phyloP scores from a whole-genome alignment of 1,284 basidiomycete species.

The Malassezia cuniculi region DNA sequence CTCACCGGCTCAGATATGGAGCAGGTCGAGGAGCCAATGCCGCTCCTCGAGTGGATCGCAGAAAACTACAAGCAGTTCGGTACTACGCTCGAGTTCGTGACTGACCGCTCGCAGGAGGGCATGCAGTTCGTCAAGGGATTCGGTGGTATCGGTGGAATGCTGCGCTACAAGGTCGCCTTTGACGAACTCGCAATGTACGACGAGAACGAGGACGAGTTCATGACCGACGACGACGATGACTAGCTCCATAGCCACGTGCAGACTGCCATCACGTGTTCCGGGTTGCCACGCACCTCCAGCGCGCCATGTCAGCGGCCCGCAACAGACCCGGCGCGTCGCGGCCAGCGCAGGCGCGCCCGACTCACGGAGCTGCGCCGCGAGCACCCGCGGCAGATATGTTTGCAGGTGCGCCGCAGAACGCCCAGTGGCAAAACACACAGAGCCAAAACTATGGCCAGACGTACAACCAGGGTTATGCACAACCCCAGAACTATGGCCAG shows the following conservation, averaged over 20 bases:
- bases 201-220: conserved; percentile 41
- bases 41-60: conserved; percentile 71
- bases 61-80: conserved; percentile 98
- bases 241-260: conserved; percentile 7
- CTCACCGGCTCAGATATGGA: conserved; percentile 94
- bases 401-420: too few relatives aligned
- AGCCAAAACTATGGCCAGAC: background rate
- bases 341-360: too few relatives aligned
- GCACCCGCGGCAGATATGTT: too few relatives aligned
- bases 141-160: conserved; percentile 87
- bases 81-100: conserved; percentile 63
- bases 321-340: too few relatives aligned
- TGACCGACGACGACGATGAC: conserved; percentile 37
- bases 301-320: too few relatives aligned
- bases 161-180: conserved; percentile 51
- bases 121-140: conserved; percentile 98
- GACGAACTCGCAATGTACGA: conserved; percentile 42
- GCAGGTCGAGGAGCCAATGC: conserved; percentile 48
- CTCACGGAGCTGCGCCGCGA: too few relatives aligned
- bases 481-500: conserved; percentile 9
- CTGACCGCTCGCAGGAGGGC: conserved; percentile 69
- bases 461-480: background rate
- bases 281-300: too few relatives aligned
- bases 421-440: too few relatives aligned
- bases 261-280: too few relatives aligned